A percentile compares a stretch with the other conserved stretches of the same genome.
Evolutionary conservation across 2,329 filamentous ascomycete species (phyloP).

Genomic region (Laburnicola sp.): DNA sequence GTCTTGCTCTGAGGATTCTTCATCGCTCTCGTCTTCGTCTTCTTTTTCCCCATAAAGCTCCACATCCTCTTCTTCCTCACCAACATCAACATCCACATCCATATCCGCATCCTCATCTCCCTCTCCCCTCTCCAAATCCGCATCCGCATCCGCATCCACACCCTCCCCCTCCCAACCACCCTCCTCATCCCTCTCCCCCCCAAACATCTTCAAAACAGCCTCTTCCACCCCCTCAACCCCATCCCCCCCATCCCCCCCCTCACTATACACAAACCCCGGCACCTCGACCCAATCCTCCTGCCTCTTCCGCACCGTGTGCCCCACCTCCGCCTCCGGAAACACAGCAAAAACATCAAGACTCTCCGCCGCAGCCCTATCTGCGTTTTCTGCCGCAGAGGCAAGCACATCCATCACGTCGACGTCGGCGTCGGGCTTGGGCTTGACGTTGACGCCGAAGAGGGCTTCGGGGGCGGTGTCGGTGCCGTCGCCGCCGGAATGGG

Average conservation of each 20-base stretch:
- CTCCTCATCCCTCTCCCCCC: background rate
- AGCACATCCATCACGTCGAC: too few relatives aligned
- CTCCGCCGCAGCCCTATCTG: background rate
- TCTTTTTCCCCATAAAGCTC: background rate
- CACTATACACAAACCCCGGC: slow-evolving; percentile 2
- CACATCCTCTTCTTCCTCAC: background rate
- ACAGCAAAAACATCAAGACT: background rate
- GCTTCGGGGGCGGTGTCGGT: too few relatives aligned
- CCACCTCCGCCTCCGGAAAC: background rate
- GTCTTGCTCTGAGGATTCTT: background rate
- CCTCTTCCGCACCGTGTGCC: background rate
- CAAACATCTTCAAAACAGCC: background rate
- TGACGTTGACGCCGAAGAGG: too few relatives aligned
- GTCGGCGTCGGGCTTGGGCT: too few relatives aligned
- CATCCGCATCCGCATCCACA: background rate
- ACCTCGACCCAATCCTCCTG: slow-evolving; percentile 3
- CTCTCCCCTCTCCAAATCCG: too few relatives aligned
- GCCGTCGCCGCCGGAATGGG: too few relatives aligned
- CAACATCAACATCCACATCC: background rate
- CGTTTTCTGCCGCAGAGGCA: background rate
- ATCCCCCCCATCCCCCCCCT: background rate
- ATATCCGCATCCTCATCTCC: background rate
- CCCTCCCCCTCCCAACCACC: background rate
- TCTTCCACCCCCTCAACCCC: slow-evolving; percentile 1
- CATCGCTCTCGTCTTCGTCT: background rate